Evolutionary conservation across 2,329 filamentous ascomycete species (phyloP).

Genomic region (Fusarium sp.): DNA sequence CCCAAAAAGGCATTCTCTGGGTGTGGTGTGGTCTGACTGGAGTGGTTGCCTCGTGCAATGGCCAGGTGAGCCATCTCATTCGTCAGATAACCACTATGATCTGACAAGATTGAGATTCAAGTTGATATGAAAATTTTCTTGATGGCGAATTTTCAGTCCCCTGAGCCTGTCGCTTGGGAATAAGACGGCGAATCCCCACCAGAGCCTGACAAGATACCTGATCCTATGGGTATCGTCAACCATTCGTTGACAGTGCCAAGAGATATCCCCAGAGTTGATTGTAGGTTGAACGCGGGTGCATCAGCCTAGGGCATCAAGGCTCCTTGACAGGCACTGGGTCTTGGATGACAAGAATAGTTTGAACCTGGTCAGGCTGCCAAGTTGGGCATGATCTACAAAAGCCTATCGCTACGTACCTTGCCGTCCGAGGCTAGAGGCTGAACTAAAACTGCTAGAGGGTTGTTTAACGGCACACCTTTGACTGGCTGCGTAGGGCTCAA

Average conservation of each 20-base stretch:
- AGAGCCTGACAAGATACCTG: constrained; percentile 18
- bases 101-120: constrained; percentile 30
- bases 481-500: constrained; percentile 10
- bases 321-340: constrained; percentile 11
- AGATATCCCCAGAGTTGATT: constrained; percentile 43
- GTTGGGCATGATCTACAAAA: constrained; percentile 40
- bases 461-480: constrained; percentile 33
- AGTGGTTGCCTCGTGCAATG: constrained; percentile 25
- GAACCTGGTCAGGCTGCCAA: constrained; percentile 25
- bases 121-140: constrained; percentile 17
- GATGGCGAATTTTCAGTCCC: constrained; percentile 11
- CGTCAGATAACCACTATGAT: constrained; percentile 32
- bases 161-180: neutral
- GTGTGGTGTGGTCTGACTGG: constrained; percentile 17
- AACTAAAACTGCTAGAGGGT: neutral
- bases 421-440: constrained; percentile 13
- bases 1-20: constrained; percentile 4
- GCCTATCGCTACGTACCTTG: constrained; percentile 18
- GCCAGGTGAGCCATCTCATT: constrained; percentile 34
- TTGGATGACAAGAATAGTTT: constrained; percentile 32
- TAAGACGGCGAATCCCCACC: constrained; percentile 24
- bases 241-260: constrained; percentile 37
- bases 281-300: constrained; percentile 11
- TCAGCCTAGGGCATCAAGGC: constrained; percentile 26
- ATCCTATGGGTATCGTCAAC: constrained; percentile 8